Base-by-base conservation (phyloP, 1,284 basidiomycete species). In the Tranzscheliella williamsii region DNA sequence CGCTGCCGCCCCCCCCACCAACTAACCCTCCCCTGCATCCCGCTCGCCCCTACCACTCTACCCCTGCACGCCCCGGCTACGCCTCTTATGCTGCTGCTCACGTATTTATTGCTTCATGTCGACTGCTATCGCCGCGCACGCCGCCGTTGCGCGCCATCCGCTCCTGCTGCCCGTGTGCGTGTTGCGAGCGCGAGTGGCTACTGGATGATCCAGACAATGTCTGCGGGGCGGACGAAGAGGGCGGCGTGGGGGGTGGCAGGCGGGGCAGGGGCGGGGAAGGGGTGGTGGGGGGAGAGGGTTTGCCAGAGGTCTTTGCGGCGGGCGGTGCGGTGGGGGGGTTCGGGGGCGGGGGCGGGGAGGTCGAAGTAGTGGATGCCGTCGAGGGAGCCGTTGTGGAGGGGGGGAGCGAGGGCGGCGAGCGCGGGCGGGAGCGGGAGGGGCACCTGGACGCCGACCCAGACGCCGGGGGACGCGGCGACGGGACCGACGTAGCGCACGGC, bases 331-430 rank as follows among this genome's bases (percentile, higher is more conserved):
- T n/a, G 9, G 11, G 27, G 27, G n/a, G 11, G 27, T n/a, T 29
- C 27, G 27, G 27, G 27, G 27, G 27, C 11, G 11, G 27, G 27
- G 9, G 27, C n/a, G 27, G 27, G 37, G 24, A 90, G 85, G 55
- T 89, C 87, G 70, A 91, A 91, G 78, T 91, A 91, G 8, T 85
- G 83, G 13, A 89, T 80, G 0, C 90, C 89, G 21, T 85, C 84
- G 84, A 87, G 86, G 0, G 83, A 83, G 0, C 90, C 91, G 65
- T 92, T 88, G 70, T 24, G 11, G 16, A 53, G 23, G 21, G 24
- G n/a, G n/a, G n/a, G n/a, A n/a, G n/a, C n/a, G n/a, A n/a, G 23
- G 8, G 38, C 4, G 18, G 36, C 11, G 0, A 27, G 12, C 5
- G 30, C 17, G 1, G 18, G 8, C 16, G 47, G 43, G 3, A 57